Evolutionary conservation across 352 stramenopile genomes (phyloP), one percentile per base, ranked within the genome.

Genomic region (Phytophthora podocarpi): DNA sequence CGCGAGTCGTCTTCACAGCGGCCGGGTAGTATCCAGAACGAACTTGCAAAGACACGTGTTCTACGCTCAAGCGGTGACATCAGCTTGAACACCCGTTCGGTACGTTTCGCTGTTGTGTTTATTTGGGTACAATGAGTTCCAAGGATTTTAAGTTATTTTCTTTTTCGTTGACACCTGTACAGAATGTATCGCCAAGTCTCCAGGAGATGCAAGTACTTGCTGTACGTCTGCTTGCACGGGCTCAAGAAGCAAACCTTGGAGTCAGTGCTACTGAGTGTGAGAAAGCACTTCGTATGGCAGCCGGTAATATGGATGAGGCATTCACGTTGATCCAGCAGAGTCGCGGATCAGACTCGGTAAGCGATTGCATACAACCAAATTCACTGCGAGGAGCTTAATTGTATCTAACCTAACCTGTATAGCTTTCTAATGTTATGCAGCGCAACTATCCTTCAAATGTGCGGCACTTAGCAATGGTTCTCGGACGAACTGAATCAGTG

Each of bases 1-100:
- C 74, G 85, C n/a, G 82, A 89, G 39, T 74, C 53, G 7, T 56
- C 50, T 3, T 70, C 74, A 24, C 80, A 83, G 15, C 62, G 64
- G n/a, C 16, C 31, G 4, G 6, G 39, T 5, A 54, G 26, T 6
- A 65, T 74, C 2, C 45, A 58, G 8, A 72, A 74, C 32, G 74
- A 85, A 23, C 47, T 84, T 7, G 18, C 47, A 0, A 82, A 82
- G 30, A 80, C 78, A 20, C 64, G 65, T 0, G 36, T 80, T 9
- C 27, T 74, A 49, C 53, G 61, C 15, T 62, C 70, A 16, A 70
- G 54, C 23, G 73, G 64, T 11, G 62, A 80, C 10, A 45, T 34
- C 5, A 43, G 55, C 20, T 39, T 50, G 9, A 4, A 39, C 23
- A 23, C 34, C 5, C 46, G 30, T 41, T 70, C 34, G 57, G 70